Evolutionary conservation across 225 moss, liverwort and hornwort species (phyloP), one percentile per base, ranked within the genome.

Genomic region (Rhytidiadelphus loreus): DNA sequence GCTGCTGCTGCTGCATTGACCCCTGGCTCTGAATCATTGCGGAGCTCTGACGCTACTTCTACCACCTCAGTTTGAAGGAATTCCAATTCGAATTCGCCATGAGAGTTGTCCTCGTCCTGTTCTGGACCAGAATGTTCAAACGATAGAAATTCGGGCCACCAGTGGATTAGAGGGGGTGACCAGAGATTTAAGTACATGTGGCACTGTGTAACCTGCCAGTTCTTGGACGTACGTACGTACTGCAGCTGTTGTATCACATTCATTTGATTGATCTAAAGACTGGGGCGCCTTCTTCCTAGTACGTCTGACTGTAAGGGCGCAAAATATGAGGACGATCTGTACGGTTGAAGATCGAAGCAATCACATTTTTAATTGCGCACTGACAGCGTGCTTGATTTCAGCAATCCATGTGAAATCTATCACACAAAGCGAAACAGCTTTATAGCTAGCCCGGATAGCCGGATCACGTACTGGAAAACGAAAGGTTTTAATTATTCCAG

Each of bases 21-120:
- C 43, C 39, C 81, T 85, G 80, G 87, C 80, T 92, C 82, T 33
- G 89, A 88, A 60, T 86, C 89, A 89, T 85, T 65, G 69, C 43
- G 91, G n/a, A 59, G 48, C 60, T 88, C 81, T 70, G 79, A 43
- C 33, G 83, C 88, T 55, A 73, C 74, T 81, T 61, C 78, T 87
- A 66, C 53, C 62, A 59, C 70, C 69, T 88, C 88, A 82, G 83
- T 55, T 73, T 35, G 69, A 79, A 22, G 76, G 18, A 66, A 65
- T 50, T 37, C 82, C 82, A 35, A 64, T 64, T 63, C 82, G 52
- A 70, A 65, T 87, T 50, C 87, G 86, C 69, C 69, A 14, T 79
- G 77, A 25, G 66, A 29, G 73, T 60, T 88, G 79, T 84, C 87
- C 71, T 71, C 89, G 44, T 87, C 82, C 90, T 92, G 87, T 46